A percentile compares a stretch with the other conserved stretches of the same genome.
Conservation (phyloP, 2,329 filamentous ascomycete species). For the Cadophora malorum region DNA sequence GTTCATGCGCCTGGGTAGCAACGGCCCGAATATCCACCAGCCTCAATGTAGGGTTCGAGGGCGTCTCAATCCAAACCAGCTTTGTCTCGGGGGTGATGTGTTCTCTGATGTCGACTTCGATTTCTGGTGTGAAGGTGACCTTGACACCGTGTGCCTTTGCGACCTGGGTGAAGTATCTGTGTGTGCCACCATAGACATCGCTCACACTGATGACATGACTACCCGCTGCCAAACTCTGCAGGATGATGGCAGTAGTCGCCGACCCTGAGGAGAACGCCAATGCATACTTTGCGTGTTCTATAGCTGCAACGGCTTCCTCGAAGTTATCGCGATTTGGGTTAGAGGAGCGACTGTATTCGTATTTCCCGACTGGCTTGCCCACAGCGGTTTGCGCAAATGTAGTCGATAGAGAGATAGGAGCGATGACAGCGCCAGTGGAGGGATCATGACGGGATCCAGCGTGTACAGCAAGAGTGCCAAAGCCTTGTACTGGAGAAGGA, state of each 20-base stretch:
- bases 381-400: conserved; percentile 93
- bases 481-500: conserved; percentile 76
- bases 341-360: conserved; percentile 91
- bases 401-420: conserved; percentile 93
- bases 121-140: conserved; percentile 92
- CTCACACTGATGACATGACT: conserved; percentile 96
- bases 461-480: conserved; percentile 94
- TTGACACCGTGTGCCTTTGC: conserved; percentile 92
- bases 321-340: conserved; percentile 98
- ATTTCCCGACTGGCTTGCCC: conserved; percentile 84
- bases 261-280: conserved; percentile 95
- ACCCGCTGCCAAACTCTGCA: conserved; percentile 88
- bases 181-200: conserved; percentile 97
- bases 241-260: conserved; percentile 89
- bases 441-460: conserved; percentile 92
- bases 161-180: conserved; percentile 98
- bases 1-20: conserved; percentile 80
- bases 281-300: conserved; percentile 91
- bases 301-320: conserved; percentile 85
- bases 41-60: conserved; percentile 91
- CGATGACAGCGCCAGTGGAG: conserved; percentile 91
- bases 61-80: conserved; percentile 95
- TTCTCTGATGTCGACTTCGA: conserved; percentile 84
- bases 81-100: conserved; percentile 90
- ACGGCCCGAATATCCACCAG: conserved; percentile 93